Percentiles rank a stretch among this genome's conserved stretches.
phyloP scores from a whole-genome alignment of 1,139 yeast species.

The Yamadazyma atmosphaerica region DNA sequence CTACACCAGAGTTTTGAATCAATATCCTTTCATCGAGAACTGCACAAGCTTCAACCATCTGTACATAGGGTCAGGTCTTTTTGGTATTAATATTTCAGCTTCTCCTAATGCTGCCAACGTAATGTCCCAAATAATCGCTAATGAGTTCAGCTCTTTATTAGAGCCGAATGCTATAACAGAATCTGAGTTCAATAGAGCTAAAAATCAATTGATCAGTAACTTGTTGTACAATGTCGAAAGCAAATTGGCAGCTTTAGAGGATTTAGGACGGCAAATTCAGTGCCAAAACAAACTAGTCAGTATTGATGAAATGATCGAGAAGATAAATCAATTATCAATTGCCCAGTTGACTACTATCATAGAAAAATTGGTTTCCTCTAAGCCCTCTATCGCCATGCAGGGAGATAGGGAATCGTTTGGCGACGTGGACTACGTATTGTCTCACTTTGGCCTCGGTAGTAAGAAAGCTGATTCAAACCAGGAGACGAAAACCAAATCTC shows the following conservation, averaged over 20 bases:
- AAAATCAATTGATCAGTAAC: slow-evolving; percentile 88
- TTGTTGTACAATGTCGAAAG: slow-evolving; percentile 91
- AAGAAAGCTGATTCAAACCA: slow-evolving; percentile 30
- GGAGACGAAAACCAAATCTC: not conserved
- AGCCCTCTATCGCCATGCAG: slow-evolving; percentile 84
- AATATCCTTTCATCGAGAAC: slow-evolving; percentile 87
- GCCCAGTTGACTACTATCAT: slow-evolving; percentile 76
- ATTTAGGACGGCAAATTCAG: slow-evolving; percentile 92
- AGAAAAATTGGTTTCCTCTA: slow-evolving; percentile 70
- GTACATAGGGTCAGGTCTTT: slow-evolving; percentile 85
- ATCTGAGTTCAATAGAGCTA: slow-evolving; percentile 82
- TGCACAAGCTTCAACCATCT: slow-evolving; percentile 89
- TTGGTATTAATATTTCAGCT: slow-evolving; percentile 86
- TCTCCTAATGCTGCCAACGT: slow-evolving; percentile 84
- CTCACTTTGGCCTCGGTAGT: slow-evolving; percentile 72
- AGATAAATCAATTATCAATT: slow-evolving; percentile 67
- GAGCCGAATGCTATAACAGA: slow-evolving; percentile 59
- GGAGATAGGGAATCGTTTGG: slow-evolving; percentile 87
- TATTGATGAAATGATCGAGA: slow-evolving; percentile 77
- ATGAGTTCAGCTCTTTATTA: slow-evolving; percentile 68
- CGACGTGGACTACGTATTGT: slow-evolving; percentile 68
- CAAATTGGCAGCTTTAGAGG: slow-evolving; percentile 88
- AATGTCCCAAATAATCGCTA: slow-evolving; percentile 76
- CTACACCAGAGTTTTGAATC: slow-evolving; percentile 87
- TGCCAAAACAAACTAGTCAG: slow-evolving; percentile 78